A percentile compares a stretch with the other conserved stretches of the same genome.
These are phyloP conservation scores for Funneliformis caledonium DNA, from an alignment of 371 early-diverging fungal genomes.

Conservation along the genomic window DNA sequence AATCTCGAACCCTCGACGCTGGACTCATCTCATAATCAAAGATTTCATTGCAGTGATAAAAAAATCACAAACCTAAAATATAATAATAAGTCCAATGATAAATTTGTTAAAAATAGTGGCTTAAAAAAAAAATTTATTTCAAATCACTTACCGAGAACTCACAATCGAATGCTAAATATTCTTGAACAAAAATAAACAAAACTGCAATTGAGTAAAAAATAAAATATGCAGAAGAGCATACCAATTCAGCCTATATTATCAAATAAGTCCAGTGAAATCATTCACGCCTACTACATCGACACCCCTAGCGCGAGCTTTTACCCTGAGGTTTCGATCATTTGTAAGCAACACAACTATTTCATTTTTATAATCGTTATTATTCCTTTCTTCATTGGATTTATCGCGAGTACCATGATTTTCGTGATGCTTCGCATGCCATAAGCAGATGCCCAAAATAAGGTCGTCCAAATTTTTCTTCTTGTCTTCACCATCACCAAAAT, in stretches of 20 bases:
- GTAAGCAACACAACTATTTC: constrained; percentile 61
- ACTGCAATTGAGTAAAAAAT: no score
- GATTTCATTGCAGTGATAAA: no score
- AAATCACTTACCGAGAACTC: no score
- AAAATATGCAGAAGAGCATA: neutral
- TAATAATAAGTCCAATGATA: no score
- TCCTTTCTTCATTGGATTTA: neutral
- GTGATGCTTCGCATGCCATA: constrained; percentile 55
- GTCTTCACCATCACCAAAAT: constrained; percentile 56
- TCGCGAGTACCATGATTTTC: constrained; percentile 38
- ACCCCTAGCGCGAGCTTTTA: constrained; percentile 68
- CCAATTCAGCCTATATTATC: neutral
- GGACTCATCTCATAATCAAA: no score
- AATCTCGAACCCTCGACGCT: no score
- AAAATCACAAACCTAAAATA: no score
- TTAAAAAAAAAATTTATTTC: no score
- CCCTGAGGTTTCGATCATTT: constrained; percentile 68
- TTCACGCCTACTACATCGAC: constrained; percentile 57
- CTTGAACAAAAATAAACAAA: no score
- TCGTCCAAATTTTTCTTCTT: constrained; percentile 70
- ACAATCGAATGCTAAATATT: no score
- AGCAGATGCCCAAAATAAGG: constrained; percentile 63
- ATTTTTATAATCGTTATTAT: constrained; percentile 5
- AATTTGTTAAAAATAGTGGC: no score
- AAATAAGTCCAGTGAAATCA: constrained; percentile 40